Evolutionary conservation across 2,329 filamentous ascomycete genomes (phyloP), one percentile per base, ranked within the genome.

Genomic region (Ploettnerulaceae sp.): DNA sequence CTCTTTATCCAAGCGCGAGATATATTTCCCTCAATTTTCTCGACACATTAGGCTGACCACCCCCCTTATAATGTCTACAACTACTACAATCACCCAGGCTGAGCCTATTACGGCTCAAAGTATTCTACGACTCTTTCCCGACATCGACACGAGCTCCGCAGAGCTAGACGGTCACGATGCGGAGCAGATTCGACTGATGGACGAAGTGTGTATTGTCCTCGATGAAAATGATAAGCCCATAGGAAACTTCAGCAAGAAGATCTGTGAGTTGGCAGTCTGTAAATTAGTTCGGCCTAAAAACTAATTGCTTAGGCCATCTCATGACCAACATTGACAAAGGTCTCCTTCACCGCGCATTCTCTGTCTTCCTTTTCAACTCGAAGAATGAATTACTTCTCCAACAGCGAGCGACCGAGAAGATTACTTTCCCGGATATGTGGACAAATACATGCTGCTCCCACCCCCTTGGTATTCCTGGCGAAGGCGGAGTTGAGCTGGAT

Each of bases 381-480:
- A 78, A 93, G 66, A 94, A 96, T 69, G 85, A 89, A 61, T 75
- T 97, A 51, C 84, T 98, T 34, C 81, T 98, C 41, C 93, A 98
- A 71, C 93, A 97, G 74, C 86, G 93, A 57, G 93, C 93, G 21
- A 74, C 82, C 31, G 91, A 97, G 73, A 98, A 98, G 75, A 98
- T 98, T 65, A 98, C 93, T 5, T 98, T 98, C 71, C 91, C 93
- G 38, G 89, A 95, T 66, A 90, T 96, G 84, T 98, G 93, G 93
- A 98, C 93, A 55, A 98, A 98, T 71, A 98, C 93, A 24, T 98
- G 93, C 77, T 98, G 93, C 75, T 98, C 93, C 29, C 93, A 98
- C 69, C 93, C 93, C 4, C 77, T 98, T 51, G 87, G 88, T 45
- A 86, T 96, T 57, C 86, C 93, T 7, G 84, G 85, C 55, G 93